Evolutionary conservation across 2,329 filamentous ascomycete genomes (phyloP).

Genomic region (Colletotrichum echinochloae): DNA sequence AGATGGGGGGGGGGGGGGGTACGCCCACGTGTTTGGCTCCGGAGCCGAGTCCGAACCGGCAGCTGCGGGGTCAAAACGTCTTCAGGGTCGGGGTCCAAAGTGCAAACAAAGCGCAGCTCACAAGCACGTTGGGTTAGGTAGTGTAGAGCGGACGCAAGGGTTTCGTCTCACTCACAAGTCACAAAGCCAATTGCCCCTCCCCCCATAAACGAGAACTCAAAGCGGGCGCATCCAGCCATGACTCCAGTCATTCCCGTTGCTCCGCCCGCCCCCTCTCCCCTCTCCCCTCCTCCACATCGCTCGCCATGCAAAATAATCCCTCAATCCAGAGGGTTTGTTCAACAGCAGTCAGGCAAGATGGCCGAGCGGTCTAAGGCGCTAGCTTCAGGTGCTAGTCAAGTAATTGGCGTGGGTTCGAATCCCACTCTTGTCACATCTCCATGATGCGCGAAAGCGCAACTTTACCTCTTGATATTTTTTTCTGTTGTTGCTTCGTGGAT

Average conservation of each 20-base stretch:
- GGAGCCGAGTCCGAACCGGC: background rate
- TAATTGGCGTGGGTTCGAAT: constrained; percentile 28
- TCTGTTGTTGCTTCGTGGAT: background rate
- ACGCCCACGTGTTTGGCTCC: background rate
- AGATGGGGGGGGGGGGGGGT: too few relatives aligned
- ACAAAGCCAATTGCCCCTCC: background rate
- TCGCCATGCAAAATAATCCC: background rate
- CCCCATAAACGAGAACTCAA: background rate
- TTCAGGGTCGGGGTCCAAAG: background rate
- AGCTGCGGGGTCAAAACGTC: background rate
- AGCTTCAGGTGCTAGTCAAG: constrained; percentile 30
- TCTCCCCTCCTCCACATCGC: background rate
- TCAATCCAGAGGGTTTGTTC: rapidly evolving
- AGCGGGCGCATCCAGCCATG: background rate
- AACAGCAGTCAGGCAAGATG: constrained; percentile 14
- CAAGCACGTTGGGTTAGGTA: too few relatives aligned
- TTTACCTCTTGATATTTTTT: background rate
- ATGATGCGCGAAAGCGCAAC: background rate
- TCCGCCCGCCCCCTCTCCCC: too few relatives aligned
- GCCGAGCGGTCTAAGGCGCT: constrained; percentile 29
- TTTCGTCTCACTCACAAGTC: background rate
- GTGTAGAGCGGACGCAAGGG: too few relatives aligned
- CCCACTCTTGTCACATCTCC: constrained; percentile 3
- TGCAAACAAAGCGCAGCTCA: too few relatives aligned
- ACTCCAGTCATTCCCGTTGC: too few relatives aligned